Base-by-base conservation (phyloP, 192 early-diverging fungal species). In the Backusella australiensis region DNA sequence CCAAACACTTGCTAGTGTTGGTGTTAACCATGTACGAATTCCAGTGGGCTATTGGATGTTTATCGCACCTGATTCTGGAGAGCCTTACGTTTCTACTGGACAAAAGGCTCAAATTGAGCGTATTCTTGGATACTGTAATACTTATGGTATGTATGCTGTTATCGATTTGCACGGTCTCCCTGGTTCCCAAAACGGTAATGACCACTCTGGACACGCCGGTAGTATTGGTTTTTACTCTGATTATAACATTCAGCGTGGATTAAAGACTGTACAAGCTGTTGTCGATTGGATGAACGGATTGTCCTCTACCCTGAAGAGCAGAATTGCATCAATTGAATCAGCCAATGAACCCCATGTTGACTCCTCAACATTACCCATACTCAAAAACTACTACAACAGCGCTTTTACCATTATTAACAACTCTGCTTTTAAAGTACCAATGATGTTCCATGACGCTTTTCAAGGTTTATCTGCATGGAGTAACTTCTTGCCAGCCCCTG, bases 11-110 rank as follows among this genome's bases (percentile, higher is more conserved):
- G 86, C 87, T 1, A 78, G 74, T 29, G 81, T 84, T 15, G 83
- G 85, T 0, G 67, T 86, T 1, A 90, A 87, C 14, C 87, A 89
- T 67, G 42, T 90, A 34, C 87, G 89, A 6, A 86, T 90, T 4
- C 89, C 89, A n/a, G 75, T 90, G 2, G 89, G 89, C 4, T 86
- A 89, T 70, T 90, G 89, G 89, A 87, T 86, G 72, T 87, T 90
- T 81, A 85, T 89, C 17, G 80, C 83, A 9, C 78, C 86, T 14
- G 83, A 82, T 74, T 77, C 84, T 42, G 88, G 88, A 14, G 89
- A 90, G 76, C 89, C 89, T 11, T 90, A 78, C 26, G 85, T 89
- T 4, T 77, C 86, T 65, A 89, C 84, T 81, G 89, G 87, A 49
- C 82, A 83, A 59, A 83, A 86, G 46, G 63, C 67, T 17, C 73